Evolutionary conservation across 1,139 yeast genomes (phyloP).

Genomic region (Pichia sp.): DNA sequence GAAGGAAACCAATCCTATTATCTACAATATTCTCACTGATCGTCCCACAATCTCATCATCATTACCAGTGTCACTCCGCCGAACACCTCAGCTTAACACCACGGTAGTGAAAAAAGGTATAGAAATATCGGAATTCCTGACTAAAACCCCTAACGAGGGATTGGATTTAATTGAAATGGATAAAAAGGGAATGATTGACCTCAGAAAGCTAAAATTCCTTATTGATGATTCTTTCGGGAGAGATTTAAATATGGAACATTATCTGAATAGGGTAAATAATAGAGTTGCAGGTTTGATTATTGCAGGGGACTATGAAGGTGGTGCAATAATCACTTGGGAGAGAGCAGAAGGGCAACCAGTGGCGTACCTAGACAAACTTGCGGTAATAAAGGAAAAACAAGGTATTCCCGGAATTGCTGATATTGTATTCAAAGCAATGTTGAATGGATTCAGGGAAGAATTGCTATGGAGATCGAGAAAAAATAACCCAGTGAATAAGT

Average conservation of each 20-base stretch:
- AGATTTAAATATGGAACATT: constrained; percentile 54
- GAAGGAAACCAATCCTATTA: constrained; percentile 64
- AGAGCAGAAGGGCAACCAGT: constrained; percentile 23
- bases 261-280: constrained; percentile 56
- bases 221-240: constrained; percentile 79
- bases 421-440: constrained; percentile 75
- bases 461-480: constrained; percentile 85
- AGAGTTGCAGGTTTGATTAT: constrained; percentile 69
- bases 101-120: constrained; percentile 78
- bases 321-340: constrained; percentile 75
- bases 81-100: constrained; percentile 64
- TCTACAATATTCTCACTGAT: constrained; percentile 85
- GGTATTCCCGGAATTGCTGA: constrained; percentile 95
- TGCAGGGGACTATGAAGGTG: constrained; percentile 94
- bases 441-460: constrained; percentile 61
- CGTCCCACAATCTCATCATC: constrained; percentile 91
- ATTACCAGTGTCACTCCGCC: constrained; percentile 62
- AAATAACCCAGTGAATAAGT: constrained; percentile 85
- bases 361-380: constrained; percentile 88
- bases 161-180: constrained; percentile 39
- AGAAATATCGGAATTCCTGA: constrained; percentile 44
- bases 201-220: constrained; percentile 47
- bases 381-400: constrained; percentile 74
- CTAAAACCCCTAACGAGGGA: constrained; percentile 24
- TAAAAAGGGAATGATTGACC: constrained; percentile 44